phyloP scores from a whole-genome alignment of 495 filamentous ascomycete species.

The Pseudomonodictys pantanalensis region DNA sequence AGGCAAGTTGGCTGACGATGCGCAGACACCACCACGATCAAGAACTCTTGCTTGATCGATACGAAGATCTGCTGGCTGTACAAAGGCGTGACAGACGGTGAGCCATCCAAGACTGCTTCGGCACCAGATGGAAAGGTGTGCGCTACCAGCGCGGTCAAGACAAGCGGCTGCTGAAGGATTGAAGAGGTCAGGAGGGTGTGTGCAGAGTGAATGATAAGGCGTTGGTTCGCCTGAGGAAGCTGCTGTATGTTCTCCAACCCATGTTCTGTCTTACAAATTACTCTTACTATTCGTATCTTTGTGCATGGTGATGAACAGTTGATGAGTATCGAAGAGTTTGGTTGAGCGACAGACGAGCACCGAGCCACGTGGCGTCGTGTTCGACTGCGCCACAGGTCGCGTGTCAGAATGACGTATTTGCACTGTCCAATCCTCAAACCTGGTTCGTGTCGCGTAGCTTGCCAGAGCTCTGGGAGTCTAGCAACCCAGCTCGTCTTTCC shows the following conservation, averaged over 20 bases:
- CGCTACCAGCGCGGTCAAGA: slow-evolving; percentile 20
- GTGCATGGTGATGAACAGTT: too few species aligned
- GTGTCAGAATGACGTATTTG: slow-evolving; percentile 12
- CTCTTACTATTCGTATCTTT: neutral
- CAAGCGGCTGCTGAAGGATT: slow-evolving; percentile 15
- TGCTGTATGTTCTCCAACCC: too few species aligned
- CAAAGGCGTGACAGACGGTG: slow-evolving; percentile 13
- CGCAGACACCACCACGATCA: slow-evolving; percentile 24
- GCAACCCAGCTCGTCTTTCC: too few species aligned
- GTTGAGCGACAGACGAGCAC: neutral
- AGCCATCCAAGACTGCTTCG: slow-evolving; percentile 27
- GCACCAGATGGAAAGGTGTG: slow-evolving; percentile 27
- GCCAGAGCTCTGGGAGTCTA: too few species aligned
- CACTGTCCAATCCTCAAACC: neutral
- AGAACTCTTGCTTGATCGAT: slow-evolving; percentile 23
- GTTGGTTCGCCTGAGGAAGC: too few species aligned
- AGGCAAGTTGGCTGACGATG: neutral
- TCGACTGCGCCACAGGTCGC: neutral
- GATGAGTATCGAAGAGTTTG: too few species aligned
- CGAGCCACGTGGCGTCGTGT: neutral
- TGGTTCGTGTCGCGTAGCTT: slow-evolving; percentile 5
- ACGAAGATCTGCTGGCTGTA: slow-evolving; percentile 23
- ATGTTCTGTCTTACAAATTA: too few species aligned
- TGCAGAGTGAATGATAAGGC: neutral
- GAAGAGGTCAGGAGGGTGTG: neutral